These are phyloP conservation scores for Talaromyces sp. DNA, from an alignment of 2,329 filamentous ascomycete species.

Conservation along the genomic window DNA sequence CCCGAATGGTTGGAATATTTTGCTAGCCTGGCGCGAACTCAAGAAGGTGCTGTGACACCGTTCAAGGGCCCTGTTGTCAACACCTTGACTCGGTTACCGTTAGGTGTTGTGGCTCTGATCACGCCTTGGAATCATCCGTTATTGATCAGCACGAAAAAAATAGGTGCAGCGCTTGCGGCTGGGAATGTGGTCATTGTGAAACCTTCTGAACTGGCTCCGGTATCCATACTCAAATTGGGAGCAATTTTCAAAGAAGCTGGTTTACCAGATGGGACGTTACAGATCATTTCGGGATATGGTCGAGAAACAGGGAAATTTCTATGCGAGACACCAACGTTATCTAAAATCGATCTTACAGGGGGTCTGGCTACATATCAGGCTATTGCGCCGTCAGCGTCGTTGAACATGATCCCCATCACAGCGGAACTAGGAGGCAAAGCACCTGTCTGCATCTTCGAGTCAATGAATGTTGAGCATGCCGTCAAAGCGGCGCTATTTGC, in stretches of 20 bases:
- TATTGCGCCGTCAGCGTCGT: constrained; percentile 21
- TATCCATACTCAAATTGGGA: constrained; percentile 42
- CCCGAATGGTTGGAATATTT: constrained; percentile 68
- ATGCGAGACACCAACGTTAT: constrained; percentile 32
- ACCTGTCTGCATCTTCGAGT: constrained; percentile 27
- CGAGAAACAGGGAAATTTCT: constrained; percentile 52
- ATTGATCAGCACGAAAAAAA: constrained; percentile 38
- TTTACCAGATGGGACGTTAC: constrained; percentile 39
- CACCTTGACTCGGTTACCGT: constrained; percentile 35
- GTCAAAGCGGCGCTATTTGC: constrained; percentile 35
- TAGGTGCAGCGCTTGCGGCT: constrained; percentile 39
- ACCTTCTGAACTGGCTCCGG: constrained; percentile 42
- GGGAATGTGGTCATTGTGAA: constrained; percentile 42
- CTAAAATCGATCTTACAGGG: constrained; percentile 27
- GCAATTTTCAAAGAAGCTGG: constrained; percentile 43
- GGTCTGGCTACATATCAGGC: constrained; percentile 24
- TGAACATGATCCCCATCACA: constrained; percentile 25
- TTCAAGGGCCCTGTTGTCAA: constrained; percentile 48
- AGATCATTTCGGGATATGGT: constrained; percentile 49
- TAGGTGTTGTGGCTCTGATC: constrained; percentile 41
- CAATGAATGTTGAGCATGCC: constrained; percentile 22
- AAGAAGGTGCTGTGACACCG: constrained; percentile 64
- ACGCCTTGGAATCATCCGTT: constrained; percentile 42
- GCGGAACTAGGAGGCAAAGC: constrained; percentile 29
- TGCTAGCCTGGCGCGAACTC: constrained; percentile 62